Percentiles rank a stretch among this genome's conserved stretches.
These are phyloP conservation scores for Yarrowia osloensis DNA, from an alignment of 805 yeast species.

Conservation along the genomic window DNA sequence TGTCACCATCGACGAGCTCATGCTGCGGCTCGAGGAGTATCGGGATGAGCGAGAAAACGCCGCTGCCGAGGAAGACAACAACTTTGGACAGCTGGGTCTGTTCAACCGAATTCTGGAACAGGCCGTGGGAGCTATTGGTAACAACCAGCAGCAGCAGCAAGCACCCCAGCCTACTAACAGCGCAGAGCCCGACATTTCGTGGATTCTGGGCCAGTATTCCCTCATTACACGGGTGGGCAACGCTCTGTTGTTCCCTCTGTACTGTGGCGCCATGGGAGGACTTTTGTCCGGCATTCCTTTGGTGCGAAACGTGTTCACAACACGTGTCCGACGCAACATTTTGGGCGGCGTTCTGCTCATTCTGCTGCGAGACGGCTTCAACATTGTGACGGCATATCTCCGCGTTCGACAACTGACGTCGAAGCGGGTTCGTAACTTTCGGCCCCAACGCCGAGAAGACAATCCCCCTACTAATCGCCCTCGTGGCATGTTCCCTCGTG, in stretches of 20 bases:
- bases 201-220: slow-evolving; percentile 24
- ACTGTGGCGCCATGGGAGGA: slow-evolving; percentile 17
- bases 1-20: slow-evolving; percentile 11
- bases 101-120: slow-evolving; percentile 5
- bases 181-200: slow-evolving; percentile 21
- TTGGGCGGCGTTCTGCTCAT: slow-evolving; percentile 37
- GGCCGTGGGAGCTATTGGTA: slow-evolving; percentile 25
- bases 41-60: slow-evolving; percentile 10
- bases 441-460: slow-evolving; percentile 29
- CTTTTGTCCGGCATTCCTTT: slow-evolving; percentile 14
- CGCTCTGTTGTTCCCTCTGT: slow-evolving; percentile 22
- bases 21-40: slow-evolving; percentile 4
- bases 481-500: slow-evolving; percentile 28
- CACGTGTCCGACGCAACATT: slow-evolving; percentile 33
- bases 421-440: slow-evolving; percentile 29
- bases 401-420: slow-evolving; percentile 27
- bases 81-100: slow-evolving; percentile 11
- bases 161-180: not conserved
- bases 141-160: slow-evolving; percentile 8
- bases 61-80: slow-evolving; percentile 4
- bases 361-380: slow-evolving; percentile 36
- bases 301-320: slow-evolving; percentile 9
- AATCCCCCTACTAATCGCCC: slow-evolving; percentile 16
- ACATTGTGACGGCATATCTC: slow-evolving; percentile 36
- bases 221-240: slow-evolving; percentile 9